phyloP scores from a whole-genome alignment of 257 asterid species.

The Henckelia pumila region DNA sequence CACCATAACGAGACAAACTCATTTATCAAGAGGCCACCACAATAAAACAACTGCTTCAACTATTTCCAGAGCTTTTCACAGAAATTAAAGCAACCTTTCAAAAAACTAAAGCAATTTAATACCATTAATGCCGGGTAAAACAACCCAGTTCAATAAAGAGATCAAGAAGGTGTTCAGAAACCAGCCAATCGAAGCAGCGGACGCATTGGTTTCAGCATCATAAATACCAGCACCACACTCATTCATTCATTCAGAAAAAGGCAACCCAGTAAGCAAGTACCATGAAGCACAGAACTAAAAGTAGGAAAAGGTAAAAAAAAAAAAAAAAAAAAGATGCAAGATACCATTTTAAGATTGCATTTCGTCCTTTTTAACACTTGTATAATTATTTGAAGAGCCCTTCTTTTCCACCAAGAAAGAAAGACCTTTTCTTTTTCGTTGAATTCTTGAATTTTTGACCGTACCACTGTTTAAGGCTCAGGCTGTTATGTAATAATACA shows the following conservation, averaged over 20 bases:
- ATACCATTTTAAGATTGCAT: constrained; percentile 52
- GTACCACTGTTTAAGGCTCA: constrained; percentile 30
- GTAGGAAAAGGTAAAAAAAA: constrained; percentile 34
- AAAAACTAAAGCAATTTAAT: constrained; percentile 27
- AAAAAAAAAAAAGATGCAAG: constrained; percentile 23
- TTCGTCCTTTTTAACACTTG: constrained; percentile 36
- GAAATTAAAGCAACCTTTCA: constrained; percentile 33
- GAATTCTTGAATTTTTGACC: constrained; percentile 20
- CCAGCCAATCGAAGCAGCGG: constrained; percentile 38
- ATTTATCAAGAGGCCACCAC: constrained; percentile 34
- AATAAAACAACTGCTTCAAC: constrained; percentile 25
- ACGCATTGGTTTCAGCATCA: constrained; percentile 38
- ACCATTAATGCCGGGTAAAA: constrained; percentile 41
- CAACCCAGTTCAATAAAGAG: constrained; percentile 34
- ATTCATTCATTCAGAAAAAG: constrained; percentile 20
- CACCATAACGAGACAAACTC: constrained; percentile 31
- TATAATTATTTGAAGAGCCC: constrained; percentile 30
- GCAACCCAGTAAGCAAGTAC: constrained; percentile 34
- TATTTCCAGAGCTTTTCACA: constrained; percentile 42
- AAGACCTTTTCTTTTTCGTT: constrained; percentile 16
- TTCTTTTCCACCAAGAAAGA: constrained; percentile 18
- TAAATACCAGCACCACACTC: constrained; percentile 34
- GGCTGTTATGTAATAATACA: constrained; percentile 24
- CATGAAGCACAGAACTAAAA: constrained; percentile 42
- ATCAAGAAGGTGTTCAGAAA: constrained; percentile 36